phyloP scores from a whole-genome alignment of 2,329 filamentous ascomycete species.

The Ophiostoma sp. region DNA sequence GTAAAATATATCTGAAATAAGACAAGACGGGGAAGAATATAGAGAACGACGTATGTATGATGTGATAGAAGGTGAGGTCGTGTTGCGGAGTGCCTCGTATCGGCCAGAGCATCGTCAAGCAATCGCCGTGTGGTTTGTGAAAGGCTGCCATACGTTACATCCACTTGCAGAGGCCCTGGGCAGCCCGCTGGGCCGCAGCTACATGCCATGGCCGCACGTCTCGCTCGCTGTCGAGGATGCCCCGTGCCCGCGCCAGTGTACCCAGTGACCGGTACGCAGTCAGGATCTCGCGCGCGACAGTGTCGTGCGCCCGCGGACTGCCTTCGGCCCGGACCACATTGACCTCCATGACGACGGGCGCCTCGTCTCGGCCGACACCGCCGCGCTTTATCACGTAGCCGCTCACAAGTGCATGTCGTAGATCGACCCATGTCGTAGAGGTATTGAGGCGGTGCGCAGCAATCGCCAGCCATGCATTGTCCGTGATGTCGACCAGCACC shows the following conservation, averaged over 20 bases:
- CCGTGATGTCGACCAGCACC: constrained; percentile 64
- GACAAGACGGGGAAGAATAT: neutral
- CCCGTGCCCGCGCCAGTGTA: constrained; percentile 62
- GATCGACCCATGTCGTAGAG: constrained; percentile 50
- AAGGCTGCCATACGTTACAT: constrained; percentile 43
- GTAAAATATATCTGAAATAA: neutral
- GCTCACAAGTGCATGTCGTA: constrained; percentile 55
- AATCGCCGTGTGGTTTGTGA: neutral
- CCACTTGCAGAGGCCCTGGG: constrained; percentile 58
- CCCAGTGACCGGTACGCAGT: constrained; percentile 63
- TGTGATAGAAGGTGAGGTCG: neutral
- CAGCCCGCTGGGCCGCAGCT: constrained; percentile 63
- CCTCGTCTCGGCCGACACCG: constrained; percentile 51
- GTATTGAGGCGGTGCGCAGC: constrained; percentile 61
- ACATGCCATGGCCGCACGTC: constrained; percentile 75
- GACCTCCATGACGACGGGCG: constrained; percentile 57
- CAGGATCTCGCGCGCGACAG: constrained; percentile 64
- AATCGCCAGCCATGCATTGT: constrained; percentile 71
- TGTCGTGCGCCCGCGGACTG: constrained; percentile 53
- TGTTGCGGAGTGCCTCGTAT: neutral
- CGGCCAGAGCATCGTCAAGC: neutral
- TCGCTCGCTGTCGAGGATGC: constrained; percentile 52
- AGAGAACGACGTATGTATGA: neutral
- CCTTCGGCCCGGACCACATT: constrained; percentile 57
- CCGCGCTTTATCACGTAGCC: constrained; percentile 63